Evolutionary conservation across 2,329 filamentous ascomycete species (phyloP).

Genomic region (Cercospora sp.): DNA sequence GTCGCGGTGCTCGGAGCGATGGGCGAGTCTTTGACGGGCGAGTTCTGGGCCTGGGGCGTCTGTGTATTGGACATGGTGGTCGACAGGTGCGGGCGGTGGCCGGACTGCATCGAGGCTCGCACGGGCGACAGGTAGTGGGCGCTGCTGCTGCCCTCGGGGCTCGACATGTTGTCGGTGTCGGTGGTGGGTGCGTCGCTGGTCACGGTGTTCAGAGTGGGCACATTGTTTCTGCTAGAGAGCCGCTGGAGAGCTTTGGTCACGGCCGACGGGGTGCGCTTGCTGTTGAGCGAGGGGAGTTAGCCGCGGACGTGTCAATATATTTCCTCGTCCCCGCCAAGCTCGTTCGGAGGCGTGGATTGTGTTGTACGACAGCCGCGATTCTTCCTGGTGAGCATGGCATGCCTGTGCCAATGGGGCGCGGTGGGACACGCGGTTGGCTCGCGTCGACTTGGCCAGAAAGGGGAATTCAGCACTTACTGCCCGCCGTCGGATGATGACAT

Average conservation of each 20-base stretch:
- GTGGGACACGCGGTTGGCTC: background rate
- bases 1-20: conserved; percentile 30
- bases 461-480: conserved; percentile 7
- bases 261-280: conserved; percentile 52
- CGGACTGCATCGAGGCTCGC: conserved; percentile 30
- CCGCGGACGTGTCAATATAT: background rate
- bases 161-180: conserved; percentile 20
- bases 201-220: conserved; percentile 34
- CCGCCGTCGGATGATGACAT: conserved; percentile 16
- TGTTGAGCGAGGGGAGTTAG: conserved; percentile 28
- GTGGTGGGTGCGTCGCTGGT: conserved; percentile 11
- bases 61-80: conserved; percentile 40
- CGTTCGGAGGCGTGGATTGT: background rate
- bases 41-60: conserved; percentile 21
- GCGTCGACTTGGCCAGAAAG: conserved; percentile 9
- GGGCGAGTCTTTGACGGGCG: conserved; percentile 25
- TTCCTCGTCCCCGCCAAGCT: background rate
- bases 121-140: conserved; percentile 26
- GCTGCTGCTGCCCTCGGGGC: conserved; percentile 22
- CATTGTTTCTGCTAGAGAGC: conserved; percentile 51
- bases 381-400: background rate
- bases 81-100: conserved; percentile 38
- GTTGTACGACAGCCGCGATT: background rate
- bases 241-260: conserved; percentile 57
- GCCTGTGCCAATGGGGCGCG: background rate